Evolutionary conservation across 257 asterid genomes (phyloP), one percentile per base, ranked within the genome.

Genomic region (Marsdenia floribunda): DNA sequence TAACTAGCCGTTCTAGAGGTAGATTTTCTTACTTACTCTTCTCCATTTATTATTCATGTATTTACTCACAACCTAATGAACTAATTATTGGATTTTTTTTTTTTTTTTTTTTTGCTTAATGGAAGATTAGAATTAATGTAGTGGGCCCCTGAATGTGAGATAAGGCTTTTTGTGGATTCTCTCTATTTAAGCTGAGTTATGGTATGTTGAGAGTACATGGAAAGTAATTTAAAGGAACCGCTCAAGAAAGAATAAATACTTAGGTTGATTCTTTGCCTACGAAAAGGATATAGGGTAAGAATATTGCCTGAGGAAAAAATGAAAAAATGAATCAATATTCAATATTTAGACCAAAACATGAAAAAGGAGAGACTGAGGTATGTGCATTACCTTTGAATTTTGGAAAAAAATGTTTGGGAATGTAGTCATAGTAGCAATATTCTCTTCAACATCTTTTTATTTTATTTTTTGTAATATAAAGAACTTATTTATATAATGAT

Each of bases 1-100:
- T 88, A 59, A 82, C 92, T n/a, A 91, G 71, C 82, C 97, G 93
- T 40, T 18, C 89, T 40, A 87, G 74, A 81, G 96, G 97, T 87
- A 75, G 69, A 38, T 70, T 65, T 50, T 73, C 26, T 75, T 38
- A 42, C 71, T 71, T 64, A 44, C n/a, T 54, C 26, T 35, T 35
- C 54, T 11, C 70, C 33, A 12, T 42, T 50, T 26, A 24, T 10
- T 64, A 15, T 55, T 13, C 64, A 37, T 35, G 0, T 18, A n/a
- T 74, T 7, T 47, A 16, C 22, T 29, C 57, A 73, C 15, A 57
- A 21, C 35, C 11, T 24, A 21, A 29, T 33, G n/a, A 13, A 35
- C 6, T 15, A 29, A 49, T 55, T 44, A 50, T 33, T 35, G 13
- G 29, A 55, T 5, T 55, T 2, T 55, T 55, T n/a, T 21, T 29